Evolutionary conservation across 345 rosid genomes (phyloP).

Genomic region (Salix koriyanagi): DNA sequence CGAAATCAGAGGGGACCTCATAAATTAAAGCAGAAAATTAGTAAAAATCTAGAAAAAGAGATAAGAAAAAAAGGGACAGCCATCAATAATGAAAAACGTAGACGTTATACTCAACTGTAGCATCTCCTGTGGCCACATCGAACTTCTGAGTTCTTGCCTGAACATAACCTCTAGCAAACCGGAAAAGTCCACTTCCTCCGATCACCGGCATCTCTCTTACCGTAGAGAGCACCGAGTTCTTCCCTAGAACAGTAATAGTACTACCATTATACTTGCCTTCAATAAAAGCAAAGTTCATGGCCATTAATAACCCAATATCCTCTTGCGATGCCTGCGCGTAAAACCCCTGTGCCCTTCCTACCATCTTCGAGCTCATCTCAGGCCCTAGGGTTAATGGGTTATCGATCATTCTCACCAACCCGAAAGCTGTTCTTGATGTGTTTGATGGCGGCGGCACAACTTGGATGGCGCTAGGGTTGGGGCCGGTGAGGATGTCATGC

Average conservation of each 20-base stretch:
- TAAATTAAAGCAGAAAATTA: neutral
- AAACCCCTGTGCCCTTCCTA: constrained; percentile 76
- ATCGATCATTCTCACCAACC: constrained; percentile 55
- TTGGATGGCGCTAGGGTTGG: constrained; percentile 26
- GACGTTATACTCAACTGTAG: constrained; percentile 5
- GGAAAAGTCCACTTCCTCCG: constrained; percentile 74
- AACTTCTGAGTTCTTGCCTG: constrained; percentile 42
- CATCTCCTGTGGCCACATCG: constrained; percentile 17
- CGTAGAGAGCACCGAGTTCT: constrained; percentile 44
- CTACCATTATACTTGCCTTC: constrained; percentile 74
- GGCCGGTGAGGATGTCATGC: constrained; percentile 51
- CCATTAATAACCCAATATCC: constrained; percentile 57
- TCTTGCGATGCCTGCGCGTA: constrained; percentile 53
- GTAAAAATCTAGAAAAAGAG: neutral
- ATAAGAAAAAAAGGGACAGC: neutral
- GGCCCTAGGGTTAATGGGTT: constrained; percentile 58
- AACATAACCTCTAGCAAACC: constrained; percentile 72
- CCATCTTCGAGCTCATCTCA: constrained; percentile 45
- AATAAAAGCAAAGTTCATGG: constrained; percentile 60
- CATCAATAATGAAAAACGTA: constrained; percentile 16
- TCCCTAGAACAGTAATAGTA: constrained; percentile 56
- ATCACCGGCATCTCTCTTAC: constrained; percentile 76
- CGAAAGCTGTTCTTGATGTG: constrained; percentile 34
- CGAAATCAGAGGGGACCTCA: neutral
- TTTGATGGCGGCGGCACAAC: constrained; percentile 30